phyloP scores from a whole-genome alignment of 345 rosid genomes.

The Linum usitatissimum region DNA sequence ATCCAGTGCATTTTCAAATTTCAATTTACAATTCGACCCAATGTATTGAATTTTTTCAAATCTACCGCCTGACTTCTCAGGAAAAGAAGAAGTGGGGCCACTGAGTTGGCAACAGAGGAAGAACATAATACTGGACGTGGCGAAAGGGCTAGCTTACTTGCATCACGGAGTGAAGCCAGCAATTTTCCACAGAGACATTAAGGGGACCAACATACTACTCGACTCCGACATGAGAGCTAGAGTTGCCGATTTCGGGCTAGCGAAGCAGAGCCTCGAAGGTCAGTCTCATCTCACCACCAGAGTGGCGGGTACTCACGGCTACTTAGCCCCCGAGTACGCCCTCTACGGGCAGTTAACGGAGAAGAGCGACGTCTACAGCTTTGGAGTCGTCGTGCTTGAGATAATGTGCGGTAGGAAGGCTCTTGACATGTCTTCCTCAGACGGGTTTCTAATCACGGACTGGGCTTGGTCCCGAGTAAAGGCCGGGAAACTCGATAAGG shows the following conservation, averaged over 20 bases:
- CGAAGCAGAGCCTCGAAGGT: not conserved
- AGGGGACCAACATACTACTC: not conserved
- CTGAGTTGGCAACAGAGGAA: conserved; percentile 1
- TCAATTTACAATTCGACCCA: too few relatives aligned
- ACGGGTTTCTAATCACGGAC: not conserved
- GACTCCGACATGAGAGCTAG: conserved; percentile 1
- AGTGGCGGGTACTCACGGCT: conserved; percentile 4
- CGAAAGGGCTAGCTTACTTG: conserved; percentile 6
- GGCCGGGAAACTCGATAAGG: not conserved
- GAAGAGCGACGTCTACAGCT: conserved; percentile 4
- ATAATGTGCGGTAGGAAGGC: conserved; percentile 2
- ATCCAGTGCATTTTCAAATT: too few relatives aligned
- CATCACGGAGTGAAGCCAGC: conserved; percentile 2
- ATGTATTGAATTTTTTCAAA: too few relatives aligned
- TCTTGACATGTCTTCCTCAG: not conserved
- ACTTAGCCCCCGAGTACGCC: conserved; percentile 1
- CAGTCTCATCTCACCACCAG: conserved; percentile 6
- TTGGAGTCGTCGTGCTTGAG: not conserved
- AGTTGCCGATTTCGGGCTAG: conserved; percentile 1
- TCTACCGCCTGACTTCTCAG: too few relatives aligned
- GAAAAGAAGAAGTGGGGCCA: too few relatives aligned
- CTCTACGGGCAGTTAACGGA: conserved; percentile 1
- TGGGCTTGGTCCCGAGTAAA: conserved; percentile 2
- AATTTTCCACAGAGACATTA: not conserved
- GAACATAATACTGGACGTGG: conserved; percentile 2